Base-by-base conservation (phyloP, 2,329 filamentous ascomycete genomes). In the Cordyceps farinosa region DNA sequence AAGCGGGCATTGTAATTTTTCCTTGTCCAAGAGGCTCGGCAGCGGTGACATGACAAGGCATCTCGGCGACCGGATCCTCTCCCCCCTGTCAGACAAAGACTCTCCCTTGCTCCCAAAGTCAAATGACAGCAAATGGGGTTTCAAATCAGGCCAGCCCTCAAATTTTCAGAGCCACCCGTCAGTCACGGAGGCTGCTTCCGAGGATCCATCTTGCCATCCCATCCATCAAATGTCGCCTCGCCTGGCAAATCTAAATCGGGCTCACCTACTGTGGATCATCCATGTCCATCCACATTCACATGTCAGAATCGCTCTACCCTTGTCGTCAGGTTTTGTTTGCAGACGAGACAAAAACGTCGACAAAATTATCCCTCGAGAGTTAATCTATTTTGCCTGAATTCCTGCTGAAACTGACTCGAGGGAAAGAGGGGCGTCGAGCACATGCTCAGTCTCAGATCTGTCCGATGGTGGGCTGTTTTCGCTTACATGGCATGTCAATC, bases 191-290 rank as follows among this genome's bases (percentile, higher is more conserved):
- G 29, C 50, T 32, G 50, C 58, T 45, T 61, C 58, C 48, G 58
- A 52, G 29, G 47, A 52, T 45, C 58, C 58, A 61, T 40, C 13
- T 3, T 40, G 38, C 38, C 38, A 40, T 61, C 29, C 36, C 47
- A 53, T 53, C 48, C 58, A 27, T 61, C 48, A 47, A 45, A 29
- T 45, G 47, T 54, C 50, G 50, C 50, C 58, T 44, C 32, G 58
- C 42, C 58, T 61, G n/a, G 48, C 27, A 45, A 61, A 38, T 61
- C 58, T 54, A 61, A 61, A 61, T 61, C 58, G 58, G 58, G 58
- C 58, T 61, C 58, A 53, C 50, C 38, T 54, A 47, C 11, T 60
- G 58, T 54, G 58, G 58, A 47, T 47, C 50, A 27, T 29, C 22
- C 56, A 40, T n/a, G 22, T 44, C 32, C 58, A 61, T 29, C 58